phyloP scores from a whole-genome alignment of 2,329 filamentous ascomycete genomes.

The Colletotrichum australisinense region DNA sequence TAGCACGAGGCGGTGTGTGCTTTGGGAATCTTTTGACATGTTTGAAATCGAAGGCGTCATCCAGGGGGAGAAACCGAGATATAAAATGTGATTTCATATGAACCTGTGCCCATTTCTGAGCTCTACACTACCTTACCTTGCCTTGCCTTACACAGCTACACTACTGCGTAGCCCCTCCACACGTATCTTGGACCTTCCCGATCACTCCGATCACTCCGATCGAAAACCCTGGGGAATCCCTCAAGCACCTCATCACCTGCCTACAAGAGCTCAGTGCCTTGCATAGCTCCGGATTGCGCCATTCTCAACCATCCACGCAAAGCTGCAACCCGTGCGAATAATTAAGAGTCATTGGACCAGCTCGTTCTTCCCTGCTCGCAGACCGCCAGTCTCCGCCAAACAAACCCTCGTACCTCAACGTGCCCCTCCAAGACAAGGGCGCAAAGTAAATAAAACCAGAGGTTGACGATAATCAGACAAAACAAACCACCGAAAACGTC shows the following conservation, averaged over 20 bases:
- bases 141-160: too few species aligned
- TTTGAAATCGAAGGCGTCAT: conserved; percentile 31
- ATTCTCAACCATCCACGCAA: conserved; percentile 18
- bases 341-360: neutral
- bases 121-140: too few species aligned
- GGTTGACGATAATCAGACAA: neutral
- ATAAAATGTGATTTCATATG: conserved; percentile 22
- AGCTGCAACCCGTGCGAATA: neutral
- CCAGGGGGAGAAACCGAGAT: neutral
- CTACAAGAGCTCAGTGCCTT: conserved; percentile 33
- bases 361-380: neutral
- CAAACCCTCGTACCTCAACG: neutral
- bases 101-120: too few species aligned
- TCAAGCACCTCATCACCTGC: conserved; percentile 17
- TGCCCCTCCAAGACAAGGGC: neutral
- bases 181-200: conserved; percentile 5
- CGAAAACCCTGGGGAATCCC: neutral
- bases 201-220: conserved; percentile 21
- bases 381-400: neutral
- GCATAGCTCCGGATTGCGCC: conserved; percentile 33
- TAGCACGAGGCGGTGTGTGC: conserved; percentile 5
- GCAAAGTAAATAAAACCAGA: neutral
- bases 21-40: neutral
- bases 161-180: too few species aligned
- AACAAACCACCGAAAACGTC: neutral